A percentile compares a stretch with the other conserved stretches of the same genome.
These are phyloP conservation scores for Paxillus rubicundulus DNA, from an alignment of 768 basidiomycete species.

Conservation along the genomic window DNA sequence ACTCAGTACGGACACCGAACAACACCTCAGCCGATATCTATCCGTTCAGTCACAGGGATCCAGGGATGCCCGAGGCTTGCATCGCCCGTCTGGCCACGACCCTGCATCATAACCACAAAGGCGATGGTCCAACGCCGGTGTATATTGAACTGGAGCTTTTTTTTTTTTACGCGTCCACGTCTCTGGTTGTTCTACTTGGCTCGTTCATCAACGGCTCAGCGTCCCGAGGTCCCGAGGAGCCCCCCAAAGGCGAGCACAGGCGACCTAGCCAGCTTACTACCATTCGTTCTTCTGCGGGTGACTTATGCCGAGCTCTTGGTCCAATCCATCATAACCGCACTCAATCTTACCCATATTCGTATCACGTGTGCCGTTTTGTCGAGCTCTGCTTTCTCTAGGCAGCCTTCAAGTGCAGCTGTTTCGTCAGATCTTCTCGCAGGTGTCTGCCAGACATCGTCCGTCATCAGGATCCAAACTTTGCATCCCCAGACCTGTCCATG, in stretches of 20 bases:
- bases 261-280: background rate
- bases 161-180: background rate
- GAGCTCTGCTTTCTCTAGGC: background rate
- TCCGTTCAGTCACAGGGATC: too few relatives aligned
- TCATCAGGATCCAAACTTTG: background rate
- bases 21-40: too few relatives aligned
- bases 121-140: too few relatives aligned
- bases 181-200: background rate
- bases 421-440: background rate
- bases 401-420: background rate
- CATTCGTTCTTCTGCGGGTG: too few relatives aligned
- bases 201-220: background rate
- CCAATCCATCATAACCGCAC: background rate
- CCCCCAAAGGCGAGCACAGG: background rate
- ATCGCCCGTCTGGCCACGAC: too few relatives aligned
- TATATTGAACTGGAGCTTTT: background rate
- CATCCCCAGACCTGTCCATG: background rate
- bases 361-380: background rate
- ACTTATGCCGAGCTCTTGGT: too few relatives aligned
- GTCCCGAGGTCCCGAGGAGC: constrained; percentile 12
- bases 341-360: background rate
- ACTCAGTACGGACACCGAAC: too few relatives aligned
- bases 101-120: too few relatives aligned
- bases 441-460: background rate
- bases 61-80: too few relatives aligned